Base-by-base conservation (phyloP, 805 yeast species). In the Lipomyces orientalis region DNA sequence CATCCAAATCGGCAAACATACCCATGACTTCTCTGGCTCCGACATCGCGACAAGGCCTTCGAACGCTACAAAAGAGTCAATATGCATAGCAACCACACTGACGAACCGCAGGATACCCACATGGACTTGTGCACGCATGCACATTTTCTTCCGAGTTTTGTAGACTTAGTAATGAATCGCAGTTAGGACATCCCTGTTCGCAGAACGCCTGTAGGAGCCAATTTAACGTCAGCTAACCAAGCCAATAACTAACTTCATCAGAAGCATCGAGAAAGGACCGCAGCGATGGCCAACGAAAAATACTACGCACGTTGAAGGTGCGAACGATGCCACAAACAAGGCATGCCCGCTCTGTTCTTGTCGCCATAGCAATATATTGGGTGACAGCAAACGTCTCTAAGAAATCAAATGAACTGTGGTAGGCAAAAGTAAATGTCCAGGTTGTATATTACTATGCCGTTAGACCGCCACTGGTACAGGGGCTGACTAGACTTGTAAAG, bases 271-370 rank as follows among this genome's bases (percentile, higher is more conserved):
- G 5, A 37, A 12, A 16, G 43, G 9, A 8, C n/a, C n/a, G n/a
- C 39, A 35, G 19, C 16, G 2, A 8, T 3, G 29, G 29, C 29
- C 29, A 43, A 29, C 8, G 33, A 14, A 61, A n/a, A 51, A 37
- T 16, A 7, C 8, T 10, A 69, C 87, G 58, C 73, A 87, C 90
- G 65, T 82, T 85, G 73, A 90, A 85, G 4, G 97, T 87, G 75
- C 91, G 97, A 64, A 94, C 91, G 64, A 94, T 85, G 3, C 98
- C 98, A 80, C 99, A 94, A 66, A 95, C 85, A 97, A 94, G 91
- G 76, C 99, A 94, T 7, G 98, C 98, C 83, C 99, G 87, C 71
- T 93, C 97, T 9, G 89, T 84, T 80, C 88, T 52, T 8, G 60
- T 19, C 35, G 65, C 61, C 64, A 60, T 60, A 1, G 4, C 22